A percentile compares a stretch with the other conserved stretches of the same genome.
These are phyloP conservation scores for Phytophthora constricta DNA, from an alignment of 352 stramenopile genomes.

Conservation along the genomic window DNA sequence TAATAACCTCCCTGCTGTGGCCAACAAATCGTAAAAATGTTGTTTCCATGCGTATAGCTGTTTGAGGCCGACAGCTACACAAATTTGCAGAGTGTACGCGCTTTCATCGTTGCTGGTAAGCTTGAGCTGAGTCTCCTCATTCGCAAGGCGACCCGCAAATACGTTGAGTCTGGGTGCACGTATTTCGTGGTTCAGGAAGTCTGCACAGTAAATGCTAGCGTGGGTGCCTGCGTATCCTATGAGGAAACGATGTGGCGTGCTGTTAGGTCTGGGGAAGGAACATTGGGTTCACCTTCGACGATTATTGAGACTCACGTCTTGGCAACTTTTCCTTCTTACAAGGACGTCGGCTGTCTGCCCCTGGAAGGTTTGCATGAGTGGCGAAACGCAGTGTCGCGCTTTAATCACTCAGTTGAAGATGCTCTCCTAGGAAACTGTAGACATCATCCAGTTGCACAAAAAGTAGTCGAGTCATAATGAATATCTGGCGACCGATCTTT, in stretches of 20 bases:
- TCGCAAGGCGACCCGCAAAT: constrained; percentile 24
- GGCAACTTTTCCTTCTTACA: constrained; percentile 27
- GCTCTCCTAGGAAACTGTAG: constrained; percentile 9
- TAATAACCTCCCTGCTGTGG: no score
- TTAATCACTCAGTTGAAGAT: constrained; percentile 31
- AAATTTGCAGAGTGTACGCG: constrained; percentile 12
- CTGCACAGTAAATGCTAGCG: constrained; percentile 4
- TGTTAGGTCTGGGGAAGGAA: constrained; percentile 6
- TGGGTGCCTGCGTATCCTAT: constrained; percentile 15
- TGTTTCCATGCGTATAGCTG: not conserved
- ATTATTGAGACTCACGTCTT: constrained; percentile 26
- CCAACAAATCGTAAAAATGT: not conserved
- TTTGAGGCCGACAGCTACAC: constrained; percentile 29
- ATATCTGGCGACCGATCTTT: no score
- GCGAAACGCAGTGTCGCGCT: constrained; percentile 16
- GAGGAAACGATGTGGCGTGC: constrained; percentile 18
- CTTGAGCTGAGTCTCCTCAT: constrained; percentile 23
- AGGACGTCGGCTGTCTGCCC: constrained; percentile 9
- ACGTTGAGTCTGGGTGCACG: constrained; percentile 8
- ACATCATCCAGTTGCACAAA: no score
- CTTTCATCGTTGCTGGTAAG: constrained; percentile 2
- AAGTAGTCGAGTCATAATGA: not conserved
- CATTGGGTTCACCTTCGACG: not conserved
- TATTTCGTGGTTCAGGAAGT: constrained; percentile 21
- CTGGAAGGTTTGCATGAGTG: constrained; percentile 15